Conservation (phyloP, 1,139 yeast genomes). For the Candida sp. region DNA sequence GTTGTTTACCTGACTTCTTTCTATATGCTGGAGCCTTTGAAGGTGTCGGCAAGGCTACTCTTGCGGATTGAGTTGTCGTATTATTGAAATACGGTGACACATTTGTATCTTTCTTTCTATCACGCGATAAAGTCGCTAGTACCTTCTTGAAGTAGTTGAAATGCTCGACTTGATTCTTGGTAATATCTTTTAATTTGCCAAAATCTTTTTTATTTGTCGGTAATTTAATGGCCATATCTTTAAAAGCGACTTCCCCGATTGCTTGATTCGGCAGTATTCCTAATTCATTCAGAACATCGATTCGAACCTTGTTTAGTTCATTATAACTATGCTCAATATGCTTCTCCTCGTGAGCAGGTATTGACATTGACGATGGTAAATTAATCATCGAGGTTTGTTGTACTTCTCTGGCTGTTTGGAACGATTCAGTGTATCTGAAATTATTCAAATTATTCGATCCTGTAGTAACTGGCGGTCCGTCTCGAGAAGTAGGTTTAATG, state of each 20-base stretch:
- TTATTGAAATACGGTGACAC: slow-evolving; percentile 2
- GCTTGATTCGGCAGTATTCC: slow-evolving; percentile 37
- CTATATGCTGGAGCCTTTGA: background rate
- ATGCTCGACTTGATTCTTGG: slow-evolving; percentile 35
- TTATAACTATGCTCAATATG: slow-evolving; percentile 36
- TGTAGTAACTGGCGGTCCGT: background rate
- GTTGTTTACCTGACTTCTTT: background rate
- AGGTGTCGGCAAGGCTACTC: background rate
- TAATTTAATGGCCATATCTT: slow-evolving; percentile 51
- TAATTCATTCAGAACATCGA: slow-evolving; percentile 39
- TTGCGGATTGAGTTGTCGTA: background rate
- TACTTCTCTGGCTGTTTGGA: slow-evolving; percentile 7
- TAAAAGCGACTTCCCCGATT: slow-evolving; percentile 46
- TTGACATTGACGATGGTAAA: slow-evolving; percentile 13
- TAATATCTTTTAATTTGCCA: slow-evolving; percentile 36
- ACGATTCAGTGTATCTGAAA: slow-evolving; percentile 8
- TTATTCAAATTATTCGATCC: background rate
- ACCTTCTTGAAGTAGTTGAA: slow-evolving; percentile 46
- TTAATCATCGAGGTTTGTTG: slow-evolving; percentile 9
- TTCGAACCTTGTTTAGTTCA: slow-evolving; percentile 45
- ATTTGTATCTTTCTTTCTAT: slow-evolving; percentile 16
- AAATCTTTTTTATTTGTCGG: slow-evolving; percentile 57
- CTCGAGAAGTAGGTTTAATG: background rate
- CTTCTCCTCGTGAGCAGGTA: slow-evolving; percentile 14
- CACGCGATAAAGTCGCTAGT: slow-evolving; percentile 35